phyloP scores from a whole-genome alignment of 2,329 filamentous ascomycete genomes.

The Monosporascus sp. region DNA sequence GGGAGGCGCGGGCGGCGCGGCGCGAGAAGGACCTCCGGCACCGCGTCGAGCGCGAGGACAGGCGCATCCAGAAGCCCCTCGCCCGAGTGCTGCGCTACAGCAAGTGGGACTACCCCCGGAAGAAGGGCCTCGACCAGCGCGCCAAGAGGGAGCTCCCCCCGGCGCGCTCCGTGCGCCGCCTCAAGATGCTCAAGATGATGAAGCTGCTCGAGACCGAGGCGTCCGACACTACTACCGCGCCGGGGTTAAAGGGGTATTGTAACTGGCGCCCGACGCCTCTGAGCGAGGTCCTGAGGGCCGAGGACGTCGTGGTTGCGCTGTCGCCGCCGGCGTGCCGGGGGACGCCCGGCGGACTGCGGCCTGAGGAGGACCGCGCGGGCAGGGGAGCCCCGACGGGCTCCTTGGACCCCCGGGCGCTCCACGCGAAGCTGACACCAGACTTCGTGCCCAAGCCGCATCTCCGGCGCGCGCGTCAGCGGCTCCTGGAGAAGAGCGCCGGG shows the following conservation, averaged over 20 bases:
- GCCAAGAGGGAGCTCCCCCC: not conserved
- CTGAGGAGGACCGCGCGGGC: not conserved
- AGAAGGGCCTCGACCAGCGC: not conserved
- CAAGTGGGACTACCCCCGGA: not conserved
- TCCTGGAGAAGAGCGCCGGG: not conserved
- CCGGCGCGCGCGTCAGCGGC: not conserved
- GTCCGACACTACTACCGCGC: not conserved
- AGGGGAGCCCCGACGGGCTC: not conserved
- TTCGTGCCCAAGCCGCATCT: not conserved
- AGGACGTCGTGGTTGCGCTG: not conserved
- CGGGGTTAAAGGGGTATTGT: not conserved
- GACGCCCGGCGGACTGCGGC: not conserved
- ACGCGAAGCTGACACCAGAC: not conserved
- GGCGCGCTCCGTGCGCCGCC: not conserved
- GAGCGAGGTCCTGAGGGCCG: not conserved
- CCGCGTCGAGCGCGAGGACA: not conserved
- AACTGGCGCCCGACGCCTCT: not conserved
- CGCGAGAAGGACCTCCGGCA: not conserved
- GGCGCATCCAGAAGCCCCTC: not conserved
- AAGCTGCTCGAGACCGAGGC: not conserved
- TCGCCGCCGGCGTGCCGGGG: not conserved
- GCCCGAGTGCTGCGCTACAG: not conserved
- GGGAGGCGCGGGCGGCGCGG: not conserved
- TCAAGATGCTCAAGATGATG: not conserved
- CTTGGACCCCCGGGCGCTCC: not conserved